These are phyloP conservation scores for Aspergillus indologenus DNA, from an alignment of 495 filamentous ascomycete genomes.

Conservation along the genomic window DNA sequence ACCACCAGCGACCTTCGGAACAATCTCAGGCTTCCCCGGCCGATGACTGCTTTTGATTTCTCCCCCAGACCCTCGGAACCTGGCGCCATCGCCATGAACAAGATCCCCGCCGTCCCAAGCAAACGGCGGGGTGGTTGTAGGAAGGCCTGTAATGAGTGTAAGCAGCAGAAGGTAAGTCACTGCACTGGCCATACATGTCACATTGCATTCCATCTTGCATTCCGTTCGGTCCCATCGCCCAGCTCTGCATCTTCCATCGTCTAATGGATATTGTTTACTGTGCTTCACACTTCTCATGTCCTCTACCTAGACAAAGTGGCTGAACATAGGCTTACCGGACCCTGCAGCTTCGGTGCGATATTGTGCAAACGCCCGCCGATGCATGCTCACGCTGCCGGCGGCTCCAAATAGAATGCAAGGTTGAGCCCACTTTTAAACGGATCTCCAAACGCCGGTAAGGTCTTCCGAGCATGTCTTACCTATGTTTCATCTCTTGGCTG, in stretches of 20 bases:
- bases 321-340: slow-evolving; percentile 10
- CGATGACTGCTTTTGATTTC: slow-evolving; percentile 33
- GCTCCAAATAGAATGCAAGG: slow-evolving; percentile 48
- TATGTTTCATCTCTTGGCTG: neutral
- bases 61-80: slow-evolving; percentile 35
- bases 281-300: no score
- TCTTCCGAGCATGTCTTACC: neutral
- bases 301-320: slow-evolving; percentile 6
- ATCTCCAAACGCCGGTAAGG: slow-evolving; percentile 48
- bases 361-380: slow-evolving; percentile 43
- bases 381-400: slow-evolving; percentile 48
- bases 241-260: slow-evolving; percentile 3
- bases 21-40: slow-evolving; percentile 37
- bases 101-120: slow-evolving; percentile 42
- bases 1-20: slow-evolving; percentile 43
- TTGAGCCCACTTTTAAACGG: slow-evolving; percentile 46
- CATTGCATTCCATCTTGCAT: neutral
- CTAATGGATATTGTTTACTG: no score
- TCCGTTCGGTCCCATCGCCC: neutral
- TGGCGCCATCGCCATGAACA: slow-evolving; percentile 42
- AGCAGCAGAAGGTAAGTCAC: slow-evolving; percentile 49
- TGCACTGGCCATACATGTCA: neutral
- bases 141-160: slow-evolving; percentile 51
- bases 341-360: slow-evolving; percentile 47
- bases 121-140: slow-evolving; percentile 48